Evolutionary conservation across 2,329 filamentous ascomycete species (phyloP).

Genomic region (Alternaria rosae): DNA sequence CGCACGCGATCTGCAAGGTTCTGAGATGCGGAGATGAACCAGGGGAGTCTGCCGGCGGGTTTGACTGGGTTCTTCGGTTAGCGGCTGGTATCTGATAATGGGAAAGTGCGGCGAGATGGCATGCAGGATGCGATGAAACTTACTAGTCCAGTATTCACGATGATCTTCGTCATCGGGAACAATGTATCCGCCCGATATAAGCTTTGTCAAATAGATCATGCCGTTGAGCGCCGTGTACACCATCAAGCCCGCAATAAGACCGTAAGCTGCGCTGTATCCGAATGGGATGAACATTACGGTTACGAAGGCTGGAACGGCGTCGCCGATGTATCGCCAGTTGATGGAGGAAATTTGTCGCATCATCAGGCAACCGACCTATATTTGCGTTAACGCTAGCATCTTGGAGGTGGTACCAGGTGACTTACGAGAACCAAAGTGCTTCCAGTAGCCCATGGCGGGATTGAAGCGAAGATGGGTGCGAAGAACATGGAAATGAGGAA

Average conservation of each 20-base stretch:
- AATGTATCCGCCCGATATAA: constrained; percentile 70
- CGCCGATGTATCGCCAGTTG: constrained; percentile 87
- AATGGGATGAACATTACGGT: constrained; percentile 88
- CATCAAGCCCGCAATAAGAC: constrained; percentile 80
- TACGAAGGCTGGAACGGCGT: constrained; percentile 83
- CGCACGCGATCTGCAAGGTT: constrained; percentile 35
- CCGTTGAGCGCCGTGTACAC: constrained; percentile 79
- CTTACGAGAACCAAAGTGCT: constrained; percentile 79
- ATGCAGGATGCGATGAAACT: constrained; percentile 33
- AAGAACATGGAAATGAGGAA: constrained; percentile 92
- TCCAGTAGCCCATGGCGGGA: constrained; percentile 87
- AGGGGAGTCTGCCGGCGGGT: constrained; percentile 19
- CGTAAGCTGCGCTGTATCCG: constrained; percentile 87
- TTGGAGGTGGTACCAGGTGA: neutral
- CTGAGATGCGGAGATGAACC: constrained; percentile 30
- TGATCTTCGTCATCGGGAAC: constrained; percentile 76
- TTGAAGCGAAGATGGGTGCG: constrained; percentile 87
- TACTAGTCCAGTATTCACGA: constrained; percentile 83
- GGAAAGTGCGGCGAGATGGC: neutral
- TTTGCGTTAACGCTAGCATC: constrained; percentile 20
- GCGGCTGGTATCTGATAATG: neutral
- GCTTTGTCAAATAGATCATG: constrained; percentile 72
- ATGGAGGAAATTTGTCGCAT: constrained; percentile 74
- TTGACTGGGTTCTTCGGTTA: constrained; percentile 31
- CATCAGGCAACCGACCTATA: constrained; percentile 76